Percentiles rank a stretch among this genome's conserved stretches.
Conservation (phyloP, 2,329 filamentous ascomycete species). For the Neofusicoccum cordaticola region DNA sequence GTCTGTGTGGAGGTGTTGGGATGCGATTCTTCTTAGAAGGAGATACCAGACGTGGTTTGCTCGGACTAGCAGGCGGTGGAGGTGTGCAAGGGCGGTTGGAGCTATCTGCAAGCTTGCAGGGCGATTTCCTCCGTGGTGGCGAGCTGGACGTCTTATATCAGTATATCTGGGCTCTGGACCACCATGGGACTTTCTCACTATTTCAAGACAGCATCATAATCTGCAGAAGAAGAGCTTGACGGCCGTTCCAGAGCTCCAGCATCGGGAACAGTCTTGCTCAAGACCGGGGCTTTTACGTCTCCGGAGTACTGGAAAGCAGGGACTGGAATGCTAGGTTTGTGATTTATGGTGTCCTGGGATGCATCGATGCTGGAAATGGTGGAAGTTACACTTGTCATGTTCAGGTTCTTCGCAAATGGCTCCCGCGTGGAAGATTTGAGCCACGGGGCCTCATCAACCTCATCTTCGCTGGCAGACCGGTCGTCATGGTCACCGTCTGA, state of each 20-base stretch:
- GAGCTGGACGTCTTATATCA: not conserved
- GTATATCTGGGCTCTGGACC: not conserved
- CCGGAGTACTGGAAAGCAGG: too few species aligned
- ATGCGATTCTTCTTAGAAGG: constrained; percentile 35
- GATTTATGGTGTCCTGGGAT: not conserved
- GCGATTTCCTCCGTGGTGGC: constrained; percentile 19
- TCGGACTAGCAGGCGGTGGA: constrained; percentile 26
- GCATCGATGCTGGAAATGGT: not conserved
- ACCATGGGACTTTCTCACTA: constrained; percentile 23
- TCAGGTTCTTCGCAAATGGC: not conserved
- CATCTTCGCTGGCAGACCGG: constrained; percentile 31
- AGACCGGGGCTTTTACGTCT: not conserved
- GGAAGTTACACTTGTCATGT: not conserved
- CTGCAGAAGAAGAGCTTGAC: constrained; percentile 29
- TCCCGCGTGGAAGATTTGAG: not conserved
- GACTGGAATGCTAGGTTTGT: not conserved
- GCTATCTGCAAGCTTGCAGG: constrained; percentile 31
- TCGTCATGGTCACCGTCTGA: constrained; percentile 22
- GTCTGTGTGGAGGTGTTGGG: constrained; percentile 29
- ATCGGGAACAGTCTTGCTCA: not conserved
- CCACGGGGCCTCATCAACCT: constrained; percentile 4
- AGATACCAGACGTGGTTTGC: constrained; percentile 31
- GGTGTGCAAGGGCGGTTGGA: constrained; percentile 31
- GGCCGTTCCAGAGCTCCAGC: constrained; percentile 24
- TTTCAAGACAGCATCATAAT: constrained; percentile 28